phyloP scores from a whole-genome alignment of 768 basidiomycete genomes.

The Porphyrellus cyaneotinctus region DNA sequence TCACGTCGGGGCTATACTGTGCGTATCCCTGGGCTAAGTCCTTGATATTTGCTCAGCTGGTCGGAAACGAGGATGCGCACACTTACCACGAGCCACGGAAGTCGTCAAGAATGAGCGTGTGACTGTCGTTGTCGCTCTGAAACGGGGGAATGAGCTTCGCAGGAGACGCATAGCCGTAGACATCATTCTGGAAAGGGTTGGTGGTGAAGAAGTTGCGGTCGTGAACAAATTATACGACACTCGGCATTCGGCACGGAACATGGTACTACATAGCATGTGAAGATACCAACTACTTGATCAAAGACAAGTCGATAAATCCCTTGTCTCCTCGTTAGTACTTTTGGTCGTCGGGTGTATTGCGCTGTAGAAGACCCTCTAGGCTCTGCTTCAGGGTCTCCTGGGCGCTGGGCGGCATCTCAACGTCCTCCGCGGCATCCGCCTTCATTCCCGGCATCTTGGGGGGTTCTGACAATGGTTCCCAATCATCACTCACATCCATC shows the following conservation, averaged over 20 bases:
- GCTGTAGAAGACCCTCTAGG: slow-evolving; percentile 20
- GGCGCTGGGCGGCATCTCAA: slow-evolving; percentile 1
- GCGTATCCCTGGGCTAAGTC: slow-evolving; percentile 16
- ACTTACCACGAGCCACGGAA: slow-evolving; percentile 17
- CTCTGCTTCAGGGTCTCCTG: slow-evolving; percentile 23
- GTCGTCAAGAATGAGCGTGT: slow-evolving; percentile 23
- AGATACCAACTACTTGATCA: too few species aligned
- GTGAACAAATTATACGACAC: not conserved
- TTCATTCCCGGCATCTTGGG: not conserved
- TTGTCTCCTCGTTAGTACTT: too few species aligned
- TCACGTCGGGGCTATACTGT: slow-evolving; percentile 21
- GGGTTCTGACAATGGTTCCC: slow-evolving; percentile 27
- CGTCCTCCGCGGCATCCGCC: not conserved
- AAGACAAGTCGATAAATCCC: too few species aligned
- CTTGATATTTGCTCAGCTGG: not conserved
- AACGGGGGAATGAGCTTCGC: slow-evolving; percentile 3
- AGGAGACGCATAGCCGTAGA: slow-evolving; percentile 1
- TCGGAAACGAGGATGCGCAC: not conserved
- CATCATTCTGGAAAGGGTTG: slow-evolving; percentile 1
- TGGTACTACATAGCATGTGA: too few species aligned
- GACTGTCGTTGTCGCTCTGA: slow-evolving; percentile 9
- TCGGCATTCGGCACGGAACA: slow-evolving; percentile 18
- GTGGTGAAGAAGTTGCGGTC: not conserved
- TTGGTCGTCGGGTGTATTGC: too few species aligned
- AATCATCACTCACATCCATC: slow-evolving; percentile 6